Evolutionary conservation across 352 stramenopile genomes (phyloP).

Genomic region (Phytopythium mirpurense): DNA sequence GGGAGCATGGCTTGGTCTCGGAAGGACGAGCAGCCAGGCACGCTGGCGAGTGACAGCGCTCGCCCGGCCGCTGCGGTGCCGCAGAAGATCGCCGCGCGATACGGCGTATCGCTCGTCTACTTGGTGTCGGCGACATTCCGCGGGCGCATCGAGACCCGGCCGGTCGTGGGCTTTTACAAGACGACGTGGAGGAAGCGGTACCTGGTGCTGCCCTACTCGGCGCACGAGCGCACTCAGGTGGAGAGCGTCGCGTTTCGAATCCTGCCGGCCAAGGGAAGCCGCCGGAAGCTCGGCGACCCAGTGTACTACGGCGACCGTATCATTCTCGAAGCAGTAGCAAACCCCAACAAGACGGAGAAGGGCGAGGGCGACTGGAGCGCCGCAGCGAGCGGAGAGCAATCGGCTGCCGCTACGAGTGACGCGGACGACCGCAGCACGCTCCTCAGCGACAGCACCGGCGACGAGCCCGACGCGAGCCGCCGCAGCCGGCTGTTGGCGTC

Average conservation of each 20-base stretch:
- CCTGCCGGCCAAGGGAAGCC: constrained; percentile 49
- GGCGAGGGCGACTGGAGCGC: neutral
- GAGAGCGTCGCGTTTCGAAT: constrained; percentile 73
- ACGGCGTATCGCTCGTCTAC: constrained; percentile 65
- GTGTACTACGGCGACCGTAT: constrained; percentile 81
- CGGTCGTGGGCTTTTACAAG: constrained; percentile 72
- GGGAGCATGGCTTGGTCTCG: constrained; percentile 10
- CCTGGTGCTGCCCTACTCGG: constrained; percentile 68
- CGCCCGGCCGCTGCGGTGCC: neutral
- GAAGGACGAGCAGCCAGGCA: neutral
- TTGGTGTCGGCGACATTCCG: constrained; percentile 70
- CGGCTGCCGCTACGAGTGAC: neutral
- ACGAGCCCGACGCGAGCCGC: neutral
- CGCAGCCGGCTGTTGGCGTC: neutral
- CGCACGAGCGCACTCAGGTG: constrained; percentile 61
- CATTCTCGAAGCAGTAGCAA: constrained; percentile 48
- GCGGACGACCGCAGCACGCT: neutral
- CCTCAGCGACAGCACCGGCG: constrained; percentile 2
- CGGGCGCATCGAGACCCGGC: constrained; percentile 64
- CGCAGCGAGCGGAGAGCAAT: neutral
- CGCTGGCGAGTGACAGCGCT: neutral
- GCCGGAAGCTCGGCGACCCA: constrained; percentile 47
- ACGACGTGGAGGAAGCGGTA: constrained; percentile 83
- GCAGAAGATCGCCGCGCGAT: constrained; percentile 40
- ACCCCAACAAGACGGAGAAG: constrained; percentile 3